phyloP scores from a whole-genome alignment of 1,284 basidiomycete genomes.

The Rhodotorula sp. region DNA sequence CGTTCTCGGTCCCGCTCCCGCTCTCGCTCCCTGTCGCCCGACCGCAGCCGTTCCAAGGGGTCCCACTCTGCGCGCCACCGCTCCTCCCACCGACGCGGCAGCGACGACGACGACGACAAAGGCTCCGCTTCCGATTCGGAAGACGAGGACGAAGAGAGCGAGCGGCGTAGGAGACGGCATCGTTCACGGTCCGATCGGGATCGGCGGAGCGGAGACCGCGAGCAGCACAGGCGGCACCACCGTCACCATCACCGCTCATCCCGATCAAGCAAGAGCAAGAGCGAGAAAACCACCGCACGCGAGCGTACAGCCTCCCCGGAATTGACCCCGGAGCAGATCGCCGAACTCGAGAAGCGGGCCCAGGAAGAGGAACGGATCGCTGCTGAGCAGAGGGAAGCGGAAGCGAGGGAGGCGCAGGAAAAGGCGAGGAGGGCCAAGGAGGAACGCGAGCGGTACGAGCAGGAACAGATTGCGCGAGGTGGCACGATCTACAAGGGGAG shows the following conservation, averaged over 20 bases:
- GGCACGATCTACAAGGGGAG: conserved; percentile 35
- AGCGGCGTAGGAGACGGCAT: no score
- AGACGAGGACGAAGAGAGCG: no score
- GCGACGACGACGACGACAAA: not conserved
- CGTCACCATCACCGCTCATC: conserved; percentile 10
- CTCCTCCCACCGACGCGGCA: not conserved
- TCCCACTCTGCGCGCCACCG: conserved; percentile 12
- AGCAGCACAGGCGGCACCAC: not conserved
- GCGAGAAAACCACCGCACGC: not conserved
- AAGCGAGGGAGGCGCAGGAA: conserved; percentile 11
- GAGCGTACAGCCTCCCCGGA: conserved; percentile 7
- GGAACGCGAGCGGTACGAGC: conserved; percentile 17
- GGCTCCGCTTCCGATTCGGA: no score
- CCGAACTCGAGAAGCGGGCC: conserved; percentile 8
- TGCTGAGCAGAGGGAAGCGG: conserved; percentile 11
- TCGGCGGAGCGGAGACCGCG: not conserved
- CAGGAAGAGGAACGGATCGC: conserved; percentile 11
- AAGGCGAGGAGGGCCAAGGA: conserved; percentile 13
- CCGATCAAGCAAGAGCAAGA: not conserved
- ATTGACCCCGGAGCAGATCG: conserved; percentile 18
- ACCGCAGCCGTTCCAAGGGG: conserved; percentile 27
- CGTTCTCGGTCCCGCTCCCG: conserved; percentile 18
- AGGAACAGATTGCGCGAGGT: conserved; percentile 8
- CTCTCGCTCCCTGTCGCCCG: conserved; percentile 26
- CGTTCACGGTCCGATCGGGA: not conserved